Conservation (phyloP, 306 rosid genomes). For the Glycine latifolia region DNA sequence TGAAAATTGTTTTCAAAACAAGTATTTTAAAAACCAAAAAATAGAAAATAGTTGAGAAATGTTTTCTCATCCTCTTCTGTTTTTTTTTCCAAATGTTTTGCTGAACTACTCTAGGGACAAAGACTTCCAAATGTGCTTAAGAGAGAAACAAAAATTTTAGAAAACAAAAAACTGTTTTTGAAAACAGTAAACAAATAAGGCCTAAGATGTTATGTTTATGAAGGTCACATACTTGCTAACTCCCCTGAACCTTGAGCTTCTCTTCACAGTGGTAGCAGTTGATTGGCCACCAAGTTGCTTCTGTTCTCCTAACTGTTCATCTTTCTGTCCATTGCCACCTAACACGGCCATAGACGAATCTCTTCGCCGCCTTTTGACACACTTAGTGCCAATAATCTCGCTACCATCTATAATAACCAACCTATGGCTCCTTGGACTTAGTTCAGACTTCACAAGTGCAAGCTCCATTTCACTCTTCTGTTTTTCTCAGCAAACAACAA, state of each 20-base stretch:
- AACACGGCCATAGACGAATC: conserved; percentile 41
- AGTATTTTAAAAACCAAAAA: neutral
- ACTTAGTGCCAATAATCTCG: conserved; percentile 46
- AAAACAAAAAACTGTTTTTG: neutral
- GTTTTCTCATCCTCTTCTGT: neutral
- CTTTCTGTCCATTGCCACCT: conserved; percentile 47
- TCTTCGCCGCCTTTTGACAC: conserved; percentile 65
- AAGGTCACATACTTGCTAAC: conserved; percentile 68
- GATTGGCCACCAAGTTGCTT: conserved; percentile 51
- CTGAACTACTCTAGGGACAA: neutral
- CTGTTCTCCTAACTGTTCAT: conserved; percentile 41
- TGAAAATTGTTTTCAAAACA: too few relatives aligned
- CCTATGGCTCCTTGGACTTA: conserved; percentile 48
- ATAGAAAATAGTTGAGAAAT: neutral
- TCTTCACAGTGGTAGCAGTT: conserved; percentile 64
- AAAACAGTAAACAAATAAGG: neutral
- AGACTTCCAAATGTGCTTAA: neutral
- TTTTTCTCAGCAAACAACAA: conserved; percentile 20
- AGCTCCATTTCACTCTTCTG: conserved; percentile 55
- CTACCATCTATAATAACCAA: conserved; percentile 52
- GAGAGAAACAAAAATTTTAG: neutral
- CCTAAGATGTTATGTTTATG: conserved; percentile 1
- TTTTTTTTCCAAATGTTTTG: neutral
- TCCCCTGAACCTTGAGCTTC: conserved; percentile 85
- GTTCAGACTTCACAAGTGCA: conserved; percentile 54